Conservation (phyloP, 495 filamentous ascomycete species). For the Daldinia concentrica region DNA sequence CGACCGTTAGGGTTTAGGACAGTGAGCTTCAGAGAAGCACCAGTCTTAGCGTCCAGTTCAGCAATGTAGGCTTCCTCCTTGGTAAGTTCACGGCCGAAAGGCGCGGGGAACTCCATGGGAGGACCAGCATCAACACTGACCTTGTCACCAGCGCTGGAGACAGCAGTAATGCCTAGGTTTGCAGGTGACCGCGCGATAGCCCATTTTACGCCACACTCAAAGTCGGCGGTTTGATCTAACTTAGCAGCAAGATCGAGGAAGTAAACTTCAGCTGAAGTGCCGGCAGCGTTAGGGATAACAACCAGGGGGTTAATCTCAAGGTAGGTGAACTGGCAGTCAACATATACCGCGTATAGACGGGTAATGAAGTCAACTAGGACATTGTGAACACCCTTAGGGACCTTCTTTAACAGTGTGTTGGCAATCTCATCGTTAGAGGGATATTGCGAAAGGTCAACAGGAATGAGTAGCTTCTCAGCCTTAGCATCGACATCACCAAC, state of each 20-base stretch:
- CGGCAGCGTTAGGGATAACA: slow-evolving; percentile 92
- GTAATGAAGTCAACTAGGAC: slow-evolving; percentile 98
- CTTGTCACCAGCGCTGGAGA: slow-evolving; percentile 69
- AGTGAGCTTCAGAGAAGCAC: slow-evolving; percentile 97
- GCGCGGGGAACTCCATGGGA: slow-evolving; percentile 98
- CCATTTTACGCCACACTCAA: slow-evolving; percentile 99
- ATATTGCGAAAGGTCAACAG: slow-evolving; percentile 93
- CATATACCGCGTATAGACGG: slow-evolving; percentile 76
- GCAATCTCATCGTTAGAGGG: slow-evolving; percentile 97
- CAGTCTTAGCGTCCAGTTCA: slow-evolving; percentile 98
- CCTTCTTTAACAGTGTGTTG: slow-evolving; percentile 82
- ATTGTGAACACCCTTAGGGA: slow-evolving; percentile 94
- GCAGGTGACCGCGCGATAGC: slow-evolving; percentile 89
- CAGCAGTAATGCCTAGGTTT: slow-evolving; percentile 78
- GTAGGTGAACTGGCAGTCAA: slow-evolving; percentile 99
- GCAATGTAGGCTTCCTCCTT: slow-evolving; percentile 99
- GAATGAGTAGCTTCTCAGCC: slow-evolving; percentile 97
- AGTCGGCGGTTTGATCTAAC: slow-evolving; percentile 98
- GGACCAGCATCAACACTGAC: slow-evolving; percentile 96
- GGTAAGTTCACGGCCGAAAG: slow-evolving; percentile 96
- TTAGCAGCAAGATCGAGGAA: slow-evolving; percentile 99
- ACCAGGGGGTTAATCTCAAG: slow-evolving; percentile 99
- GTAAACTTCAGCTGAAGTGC: slow-evolving; percentile 92
- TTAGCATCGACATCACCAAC: slow-evolving; percentile 99
- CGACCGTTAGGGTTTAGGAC: slow-evolving; percentile 91